Evolutionary conservation across 1,284 basidiomycete genomes (phyloP).

Genomic region (Moesziomyces sp.): DNA sequence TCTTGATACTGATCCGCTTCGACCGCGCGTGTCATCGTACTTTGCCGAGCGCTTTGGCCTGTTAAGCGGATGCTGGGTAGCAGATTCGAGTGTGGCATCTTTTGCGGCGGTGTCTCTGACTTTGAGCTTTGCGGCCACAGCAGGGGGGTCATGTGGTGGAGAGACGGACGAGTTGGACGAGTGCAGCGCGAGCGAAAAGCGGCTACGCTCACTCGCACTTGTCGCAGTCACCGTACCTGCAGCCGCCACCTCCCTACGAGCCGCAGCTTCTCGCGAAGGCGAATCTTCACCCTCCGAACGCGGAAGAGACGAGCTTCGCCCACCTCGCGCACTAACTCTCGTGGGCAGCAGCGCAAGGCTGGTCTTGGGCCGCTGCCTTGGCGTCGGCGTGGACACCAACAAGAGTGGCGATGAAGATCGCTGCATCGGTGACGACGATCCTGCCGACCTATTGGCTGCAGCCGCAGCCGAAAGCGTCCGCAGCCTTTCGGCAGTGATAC

Average conservation of each 20-base stretch:
- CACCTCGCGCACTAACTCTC: too few relatives aligned
- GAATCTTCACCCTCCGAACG: slow-evolving; percentile 1
- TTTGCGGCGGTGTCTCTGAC: background rate
- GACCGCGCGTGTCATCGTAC: slow-evolving; percentile 7
- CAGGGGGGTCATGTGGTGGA: slow-evolving; percentile 1
- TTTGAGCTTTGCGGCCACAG: background rate
- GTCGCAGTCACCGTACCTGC: slow-evolving; percentile 9
- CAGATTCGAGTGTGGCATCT: slow-evolving; percentile 18
- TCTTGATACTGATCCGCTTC: too few relatives aligned
- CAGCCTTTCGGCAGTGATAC: slow-evolving; percentile 14
- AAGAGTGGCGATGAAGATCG: too few relatives aligned
- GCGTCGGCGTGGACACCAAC: slow-evolving; percentile 1
- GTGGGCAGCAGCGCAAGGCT: slow-evolving; percentile 12
- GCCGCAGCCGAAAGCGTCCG: slow-evolving; percentile 32
- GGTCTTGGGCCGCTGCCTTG: slow-evolving; percentile 11
- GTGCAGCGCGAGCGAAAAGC: slow-evolving; percentile 24
- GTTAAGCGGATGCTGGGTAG: background rate
- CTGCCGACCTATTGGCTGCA: slow-evolving; percentile 19
- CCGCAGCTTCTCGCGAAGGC: slow-evolving; percentile 12
- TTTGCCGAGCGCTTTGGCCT: slow-evolving; percentile 23
- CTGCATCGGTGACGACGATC: slow-evolving; percentile 22
- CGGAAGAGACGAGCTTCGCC: too few relatives aligned
- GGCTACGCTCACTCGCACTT: slow-evolving; percentile 20
- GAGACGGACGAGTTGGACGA: slow-evolving; percentile 26
- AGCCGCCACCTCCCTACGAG: slow-evolving; percentile 1